Evolutionary conservation across 1,284 basidiomycete species (phyloP).

Genomic region (Xanthoconium separans): DNA sequence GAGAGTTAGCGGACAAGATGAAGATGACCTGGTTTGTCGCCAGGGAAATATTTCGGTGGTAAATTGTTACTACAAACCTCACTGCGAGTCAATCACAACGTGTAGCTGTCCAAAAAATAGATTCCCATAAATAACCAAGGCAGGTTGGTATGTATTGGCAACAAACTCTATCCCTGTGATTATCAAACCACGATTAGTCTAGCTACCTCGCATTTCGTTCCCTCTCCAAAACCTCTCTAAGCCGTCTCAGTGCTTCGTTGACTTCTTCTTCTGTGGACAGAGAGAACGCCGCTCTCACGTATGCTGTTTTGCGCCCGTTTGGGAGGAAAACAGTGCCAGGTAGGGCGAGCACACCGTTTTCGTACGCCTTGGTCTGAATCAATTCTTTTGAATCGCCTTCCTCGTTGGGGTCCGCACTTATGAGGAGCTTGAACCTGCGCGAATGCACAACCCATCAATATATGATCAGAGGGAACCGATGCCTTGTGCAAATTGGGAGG

Average conservation of each 20-base stretch:
- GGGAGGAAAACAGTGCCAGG: constrained; percentile 83
- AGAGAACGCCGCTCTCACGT: constrained; percentile 82
- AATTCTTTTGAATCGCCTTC: constrained; percentile 75
- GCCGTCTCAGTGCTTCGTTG: constrained; percentile 71
- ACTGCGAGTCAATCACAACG: neutral
- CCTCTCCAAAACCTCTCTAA: constrained; percentile 62
- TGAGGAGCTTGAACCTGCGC: constrained; percentile 65
- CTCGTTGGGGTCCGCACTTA: constrained; percentile 41
- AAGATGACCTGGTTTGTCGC: neutral
- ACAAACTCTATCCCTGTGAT: neutral
- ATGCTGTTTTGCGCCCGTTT: constrained; percentile 61
- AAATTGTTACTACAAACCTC: no score
- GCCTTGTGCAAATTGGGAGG: neutral
- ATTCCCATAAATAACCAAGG: neutral
- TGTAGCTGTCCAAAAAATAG: neutral
- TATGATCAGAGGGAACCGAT: constrained; percentile 11
- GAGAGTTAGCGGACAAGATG: neutral
- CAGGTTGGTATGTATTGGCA: neutral
- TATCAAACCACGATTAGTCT: neutral
- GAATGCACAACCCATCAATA: constrained; percentile 12
- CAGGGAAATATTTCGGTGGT: no score
- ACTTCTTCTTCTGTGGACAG: constrained; percentile 68
- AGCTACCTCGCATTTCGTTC: constrained; percentile 32
- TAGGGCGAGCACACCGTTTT: constrained; percentile 83
- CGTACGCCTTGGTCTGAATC: constrained; percentile 76